A percentile compares a stretch with the other conserved stretches of the same genome.
Evolutionary conservation across 2,329 filamentous ascomycete genomes (phyloP).

Genomic region (Sporothrix schenckii): DNA sequence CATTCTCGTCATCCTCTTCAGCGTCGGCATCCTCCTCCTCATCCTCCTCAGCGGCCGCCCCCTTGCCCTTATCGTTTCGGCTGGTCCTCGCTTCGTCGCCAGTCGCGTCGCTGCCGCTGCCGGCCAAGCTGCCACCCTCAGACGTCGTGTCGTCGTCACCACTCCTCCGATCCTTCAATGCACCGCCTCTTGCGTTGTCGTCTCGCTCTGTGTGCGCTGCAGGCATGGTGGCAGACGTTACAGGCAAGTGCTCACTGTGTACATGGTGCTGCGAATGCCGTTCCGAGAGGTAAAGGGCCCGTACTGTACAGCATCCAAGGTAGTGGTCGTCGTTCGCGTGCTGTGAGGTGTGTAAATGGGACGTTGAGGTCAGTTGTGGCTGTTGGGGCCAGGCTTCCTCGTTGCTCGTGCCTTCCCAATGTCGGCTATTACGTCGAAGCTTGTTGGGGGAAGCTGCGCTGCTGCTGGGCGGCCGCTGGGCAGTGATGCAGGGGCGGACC

Average conservation of each 20-base stretch:
- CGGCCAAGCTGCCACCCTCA: neutral
- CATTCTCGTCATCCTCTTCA: conserved; percentile 36
- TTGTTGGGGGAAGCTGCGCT: conserved; percentile 18
- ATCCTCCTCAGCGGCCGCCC: conserved; percentile 43
- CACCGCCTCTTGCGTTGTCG: conserved; percentile 14
- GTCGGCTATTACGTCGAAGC: conserved; percentile 27
- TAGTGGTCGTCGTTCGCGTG: neutral
- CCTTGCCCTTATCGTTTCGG: conserved; percentile 28
- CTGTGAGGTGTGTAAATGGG: neutral
- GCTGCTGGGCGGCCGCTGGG: conserved; percentile 15
- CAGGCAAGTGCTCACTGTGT: conserved; percentile 29
- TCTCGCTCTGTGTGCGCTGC: conserved; percentile 32
- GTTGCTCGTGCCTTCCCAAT: neutral
- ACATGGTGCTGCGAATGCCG: conserved; percentile 28
- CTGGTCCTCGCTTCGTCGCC: neutral
- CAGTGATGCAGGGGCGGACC: conserved; percentile 26
- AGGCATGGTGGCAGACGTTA: conserved; percentile 34
- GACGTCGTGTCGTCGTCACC: conserved; percentile 9
- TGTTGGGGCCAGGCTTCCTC: neutral
- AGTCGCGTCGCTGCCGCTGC: neutral
- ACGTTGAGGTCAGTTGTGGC: neutral
- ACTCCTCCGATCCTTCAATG: neutral
- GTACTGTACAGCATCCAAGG: conserved; percentile 18
- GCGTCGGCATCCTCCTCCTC: conserved; percentile 58
- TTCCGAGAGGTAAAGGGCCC: neutral